phyloP scores from a whole-genome alignment of 768 basidiomycete species.

The Leccinellum albellum region DNA sequence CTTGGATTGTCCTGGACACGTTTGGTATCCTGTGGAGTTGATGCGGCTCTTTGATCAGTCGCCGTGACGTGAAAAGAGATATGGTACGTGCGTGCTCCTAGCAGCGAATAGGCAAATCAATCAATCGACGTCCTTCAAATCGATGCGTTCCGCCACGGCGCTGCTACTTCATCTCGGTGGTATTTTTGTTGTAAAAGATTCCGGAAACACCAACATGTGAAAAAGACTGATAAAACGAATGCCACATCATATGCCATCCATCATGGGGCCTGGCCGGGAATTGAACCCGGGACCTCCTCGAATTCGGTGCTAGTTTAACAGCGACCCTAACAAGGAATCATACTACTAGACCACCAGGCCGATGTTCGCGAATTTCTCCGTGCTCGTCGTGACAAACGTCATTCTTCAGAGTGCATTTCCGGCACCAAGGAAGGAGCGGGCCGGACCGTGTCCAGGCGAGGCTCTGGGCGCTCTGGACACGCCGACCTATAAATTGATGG shows the following conservation, averaged over 20 bases:
- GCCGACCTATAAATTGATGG: background rate
- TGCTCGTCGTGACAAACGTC: background rate
- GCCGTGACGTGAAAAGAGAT: conserved; percentile 42
- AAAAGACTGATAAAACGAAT: conserved; percentile 11
- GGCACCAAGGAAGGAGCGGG: background rate
- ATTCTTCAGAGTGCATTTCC: background rate
- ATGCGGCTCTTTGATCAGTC: conserved; percentile 37
- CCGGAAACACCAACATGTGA: conserved; percentile 3
- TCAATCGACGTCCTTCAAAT: conserved; percentile 18
- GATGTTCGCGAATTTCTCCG: background rate
- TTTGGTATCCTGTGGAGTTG: conserved; percentile 29
- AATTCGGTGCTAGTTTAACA: conserved; percentile 1
- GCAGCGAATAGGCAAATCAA: conserved; percentile 18
- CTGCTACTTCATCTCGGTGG: conserved; percentile 34
- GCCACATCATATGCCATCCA: background rate
- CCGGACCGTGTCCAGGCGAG: background rate
- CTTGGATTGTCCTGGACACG: conserved; percentile 32
- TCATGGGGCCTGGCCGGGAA: conserved; percentile 67
- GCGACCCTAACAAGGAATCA: conserved; percentile 59
- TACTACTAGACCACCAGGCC: conserved; percentile 64
- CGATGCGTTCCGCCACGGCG: conserved; percentile 8
- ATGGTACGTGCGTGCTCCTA: conserved; percentile 22
- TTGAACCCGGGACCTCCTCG: conserved; percentile 88
- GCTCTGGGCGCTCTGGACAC: background rate
- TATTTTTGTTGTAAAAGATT: conserved; percentile 11